Base-by-base conservation (phyloP, 73 alveolate species). In the Uronychia binucleata region DNA sequence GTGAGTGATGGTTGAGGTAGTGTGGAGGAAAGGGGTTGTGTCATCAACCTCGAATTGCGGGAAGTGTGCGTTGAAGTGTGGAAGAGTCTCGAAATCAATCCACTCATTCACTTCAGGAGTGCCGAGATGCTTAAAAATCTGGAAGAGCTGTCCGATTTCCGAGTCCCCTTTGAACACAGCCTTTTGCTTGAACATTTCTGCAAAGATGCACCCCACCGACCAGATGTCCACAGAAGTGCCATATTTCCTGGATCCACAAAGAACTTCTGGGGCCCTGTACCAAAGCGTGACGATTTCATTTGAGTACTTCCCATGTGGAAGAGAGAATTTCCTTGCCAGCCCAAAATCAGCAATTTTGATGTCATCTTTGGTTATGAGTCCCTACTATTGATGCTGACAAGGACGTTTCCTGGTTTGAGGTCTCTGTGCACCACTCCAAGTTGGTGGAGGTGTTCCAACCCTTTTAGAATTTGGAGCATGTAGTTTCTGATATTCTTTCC, bases 301-400 rank as follows among this genome's bases (percentile, higher is more conserved):
- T 60, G 94, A 80, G 75, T 88, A 88, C 19, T 28, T 26, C 0
- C 28, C 0, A 74, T 74, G 33, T 0, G 94, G 94, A n/a, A 87
- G 28, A 8, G 86, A 30, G 28, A 74, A 74, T 19, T 26, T 30
- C 80, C 80, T 74, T 25, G 91, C 91, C 75, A 93, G 86, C 26
- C 98, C 98, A 57, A 94, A 94, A 85, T 94, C 98, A 30, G 96
- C 97, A 26, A 94, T 89, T 80, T 94, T 94, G 26, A 87, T 80
- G 89, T 75, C 93, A 78, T 87, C 82, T 57, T 74, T 87, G 34
- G 31, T 67, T 57, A 88, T 77, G 31, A 88, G 35, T 77, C 87
- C 87, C 57, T 78, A 86, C 67, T 46, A 19, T 46, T 46, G 67
- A 46, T 46, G 19, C n/a, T 11, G 60, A 92, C 57, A 82, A 90